phyloP scores from a whole-genome alignment of 1,284 basidiomycete species.

The Fomes fomentarius region DNA sequence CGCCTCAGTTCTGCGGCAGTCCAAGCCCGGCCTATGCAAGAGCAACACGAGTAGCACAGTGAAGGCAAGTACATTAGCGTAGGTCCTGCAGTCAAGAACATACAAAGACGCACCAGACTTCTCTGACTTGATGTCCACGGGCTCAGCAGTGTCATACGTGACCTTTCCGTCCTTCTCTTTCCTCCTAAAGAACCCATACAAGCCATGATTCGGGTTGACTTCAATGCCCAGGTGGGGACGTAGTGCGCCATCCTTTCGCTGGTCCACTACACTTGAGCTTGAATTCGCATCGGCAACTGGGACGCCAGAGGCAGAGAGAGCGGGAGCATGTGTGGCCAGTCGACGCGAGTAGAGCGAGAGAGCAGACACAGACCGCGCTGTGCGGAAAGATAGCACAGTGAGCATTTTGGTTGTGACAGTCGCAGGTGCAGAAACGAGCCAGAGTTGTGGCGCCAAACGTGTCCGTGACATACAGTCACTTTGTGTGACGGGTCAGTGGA shows the following conservation, averaged over 20 bases:
- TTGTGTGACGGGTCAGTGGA: no score
- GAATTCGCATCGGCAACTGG: not conserved
- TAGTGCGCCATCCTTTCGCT: constrained; percentile 31
- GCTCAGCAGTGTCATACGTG: constrained; percentile 47
- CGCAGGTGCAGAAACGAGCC: no score
- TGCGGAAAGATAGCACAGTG: constrained; percentile 3
- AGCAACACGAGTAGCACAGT: not conserved
- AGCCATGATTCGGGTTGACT: constrained; percentile 63
- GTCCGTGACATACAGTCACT: no score
- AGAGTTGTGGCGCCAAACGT: no score
- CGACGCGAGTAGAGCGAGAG: constrained; percentile 8
- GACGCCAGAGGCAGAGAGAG: not conserved
- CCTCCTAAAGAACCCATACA: constrained; percentile 76
- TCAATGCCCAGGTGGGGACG: constrained; percentile 47
- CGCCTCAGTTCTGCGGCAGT: constrained; percentile 80
- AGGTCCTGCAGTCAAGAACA: not conserved
- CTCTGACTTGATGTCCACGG: constrained; percentile 43
- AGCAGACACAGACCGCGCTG: constrained; percentile 11
- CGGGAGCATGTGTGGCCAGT: constrained; percentile 19
- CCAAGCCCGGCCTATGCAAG: constrained; percentile 79
- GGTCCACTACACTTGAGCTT: constrained; percentile 7
- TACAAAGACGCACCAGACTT: constrained; percentile 38
- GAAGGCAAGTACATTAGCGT: no score
- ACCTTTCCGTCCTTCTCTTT: constrained; percentile 43
- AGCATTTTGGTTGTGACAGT: constrained; percentile 22